Evolutionary conservation across 805 yeast species (phyloP), one percentile per base, ranked within the genome.

Genomic region (Saccharomyces jurei): DNA sequence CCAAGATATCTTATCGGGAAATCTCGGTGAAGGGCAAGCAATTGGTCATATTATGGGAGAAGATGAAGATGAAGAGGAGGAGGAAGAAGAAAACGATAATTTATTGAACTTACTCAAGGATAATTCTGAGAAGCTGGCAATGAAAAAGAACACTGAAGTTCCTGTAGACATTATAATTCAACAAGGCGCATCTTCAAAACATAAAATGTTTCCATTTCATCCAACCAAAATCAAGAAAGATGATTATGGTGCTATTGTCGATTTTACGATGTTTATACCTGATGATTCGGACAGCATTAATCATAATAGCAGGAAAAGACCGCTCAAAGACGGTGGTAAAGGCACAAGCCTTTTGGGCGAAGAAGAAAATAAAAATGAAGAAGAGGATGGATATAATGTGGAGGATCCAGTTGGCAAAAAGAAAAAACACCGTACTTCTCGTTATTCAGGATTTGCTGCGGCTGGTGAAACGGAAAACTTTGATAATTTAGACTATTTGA

Each of bases 211-310:
- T 64, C 98, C 96, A 11, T 86, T 74, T 60, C 72, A 81, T 41
- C 78, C 80, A 1, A 78, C 76, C 50, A 80, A 81, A 60, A 73
- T 79, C 26, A 81, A 86, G 59, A 73, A 77, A 49, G 98, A 94
- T 65, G 97, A 92, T 60, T 94, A 92, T 68, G 99, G 99, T 30
- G 84, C 82, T 54, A 71, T 84, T 1, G 83, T 91, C 22, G 83
- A 85, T 57, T 78, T 78, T 47, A 80, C 81, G 41, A 86, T 84
- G 60, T 86, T 84, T 63, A 78, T 75, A 14, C 68, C 71, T 31
- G 72, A 78, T 54, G 81, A 76, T 32, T 84, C 81, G 51, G 80
- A 77, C 52, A 72, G 68, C 11, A 36, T 28, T 11, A 31, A 22
- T 53, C 74, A 72, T 50, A 64, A 68, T 6, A 71, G 64, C 41